Base-by-base conservation (phyloP, 768 basidiomycete genomes). In the Sarcodon aspratus region DNA sequence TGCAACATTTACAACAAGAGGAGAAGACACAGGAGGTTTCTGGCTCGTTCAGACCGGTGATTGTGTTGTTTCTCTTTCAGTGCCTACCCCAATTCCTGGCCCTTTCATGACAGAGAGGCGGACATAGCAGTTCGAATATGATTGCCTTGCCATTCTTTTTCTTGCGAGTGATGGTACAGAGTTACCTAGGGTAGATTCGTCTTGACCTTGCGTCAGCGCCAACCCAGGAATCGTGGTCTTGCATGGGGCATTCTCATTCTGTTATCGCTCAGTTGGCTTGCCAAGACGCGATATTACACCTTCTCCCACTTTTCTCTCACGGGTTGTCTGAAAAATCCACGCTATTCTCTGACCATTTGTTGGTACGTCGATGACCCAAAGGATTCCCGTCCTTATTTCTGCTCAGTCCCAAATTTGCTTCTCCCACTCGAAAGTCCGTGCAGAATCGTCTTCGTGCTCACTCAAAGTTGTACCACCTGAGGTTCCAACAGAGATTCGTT, bases 91-190 rank as follows among this genome's bases (percentile, higher is more conserved):
- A 36, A 43, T 38, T 40, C 31, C 48, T 40, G 38, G 48, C 48
- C 48, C 48, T 18, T 48, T 40, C 36, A 17, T 44, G n/a, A 42
- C 48, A 48, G 48, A 40, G 38, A 18, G 48, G 48, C 37, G 35
- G 48, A 40, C 48, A 40, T 48, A 40, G n/a, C 43, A 40, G 35
- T 27, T 40, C 48, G 48, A 31, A 18, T 48, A 36, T 40, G 36
- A 38, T 33, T 21, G n/a, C 37, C 46, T 18, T n/a, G 12, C 9
- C 11, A 18, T 35, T 48, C 15, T 40, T 15, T 15, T 42, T 35
- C 9, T 17, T 36, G 36, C 32, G 31, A 32, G 32, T 13, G 36
- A 40, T 48, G 17, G 37, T 15, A 21, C 11, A 15, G 13, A n/a
- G 45, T 46, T 46, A 15, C n/a, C n/a, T 17, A 35, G 9, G 18